A percentile compares a stretch with the other conserved stretches of the same genome.
Evolutionary conservation across 805 yeast species (phyloP).

Genomic region (Teunomyces stri): DNA sequence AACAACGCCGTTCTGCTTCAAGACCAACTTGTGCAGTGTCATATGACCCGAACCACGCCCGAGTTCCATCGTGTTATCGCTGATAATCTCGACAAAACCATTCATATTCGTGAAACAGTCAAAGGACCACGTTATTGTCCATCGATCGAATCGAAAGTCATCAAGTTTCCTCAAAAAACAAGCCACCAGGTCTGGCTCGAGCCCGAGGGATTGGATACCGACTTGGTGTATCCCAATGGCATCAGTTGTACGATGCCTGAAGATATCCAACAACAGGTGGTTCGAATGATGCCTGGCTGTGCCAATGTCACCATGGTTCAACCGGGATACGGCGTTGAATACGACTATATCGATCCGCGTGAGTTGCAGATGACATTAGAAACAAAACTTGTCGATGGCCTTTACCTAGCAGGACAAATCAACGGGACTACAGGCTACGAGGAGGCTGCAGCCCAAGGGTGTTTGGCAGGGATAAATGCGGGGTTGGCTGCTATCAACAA

Average conservation of each 20-base stretch:
- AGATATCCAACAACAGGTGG: slow-evolving; percentile 76
- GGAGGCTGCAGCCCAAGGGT: slow-evolving; percentile 97
- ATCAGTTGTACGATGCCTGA: slow-evolving; percentile 95
- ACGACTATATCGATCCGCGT: slow-evolving; percentile 93
- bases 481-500: slow-evolving; percentile 52
- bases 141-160: slow-evolving; percentile 85
- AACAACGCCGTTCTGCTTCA: slow-evolving; percentile 63
- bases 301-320: slow-evolving; percentile 85
- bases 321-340: slow-evolving; percentile 99
- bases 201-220: slow-evolving; percentile 89
- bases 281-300: slow-evolving; percentile 80
- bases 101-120: slow-evolving; percentile 90
- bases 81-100: slow-evolving; percentile 71
- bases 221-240: slow-evolving; percentile 94
- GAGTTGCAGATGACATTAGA: slow-evolving; percentile 76
- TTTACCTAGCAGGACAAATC: slow-evolving; percentile 93
- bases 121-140: slow-evolving; percentile 98
- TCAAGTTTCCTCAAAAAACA: slow-evolving; percentile 72
- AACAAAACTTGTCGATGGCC: slow-evolving; percentile 73
- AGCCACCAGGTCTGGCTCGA: slow-evolving; percentile 90
- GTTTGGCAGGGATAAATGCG: slow-evolving; percentile 94
- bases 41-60: slow-evolving; percentile 75
- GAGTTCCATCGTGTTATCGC: slow-evolving; percentile 68
- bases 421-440: slow-evolving; percentile 99
- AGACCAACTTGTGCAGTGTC: slow-evolving; percentile 63